Evolutionary conservation across 108 stramenopile species (phyloP), one percentile per base, ranked within the genome.

Genomic region (Nitzschia sp.): DNA sequence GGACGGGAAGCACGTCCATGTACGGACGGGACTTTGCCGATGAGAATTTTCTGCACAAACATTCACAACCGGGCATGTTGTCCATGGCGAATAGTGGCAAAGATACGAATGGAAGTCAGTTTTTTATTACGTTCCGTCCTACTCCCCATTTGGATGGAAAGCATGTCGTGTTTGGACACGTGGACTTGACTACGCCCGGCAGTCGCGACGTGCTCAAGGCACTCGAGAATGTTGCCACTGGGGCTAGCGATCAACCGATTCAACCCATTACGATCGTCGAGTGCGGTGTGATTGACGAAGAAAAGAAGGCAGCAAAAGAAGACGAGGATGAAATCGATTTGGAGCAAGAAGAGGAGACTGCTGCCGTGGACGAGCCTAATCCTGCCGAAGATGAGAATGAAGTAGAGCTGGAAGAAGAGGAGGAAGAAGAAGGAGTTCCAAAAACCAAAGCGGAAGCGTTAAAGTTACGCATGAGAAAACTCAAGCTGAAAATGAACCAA

Each of bases 161-260:
- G 79, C 94, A 96, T 83, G 89, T 93, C 11, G 97, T 98, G 18
- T 98, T 98, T 75, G 97, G 97, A 1, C 68, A 70, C 60, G 94
- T 97, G 1, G 81, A 85, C 57, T 81, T 90, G 59, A 73, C 67
- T 6, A 91, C 89, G 18, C 83, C 76, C 24, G 83, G 87, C 36
- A 91, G 93, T 57, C 74, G 77, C 31, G 82, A 58, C 6, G 79
- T 89, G 0, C 72, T 98, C 65, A 72, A 89, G 24, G 54, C 42
- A 26, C 72, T 98, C 59, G 98, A 98, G 77, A 72, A 71, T 51
- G 87, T 96, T 2, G 49, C 46, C 30, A 87, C 81, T 0, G 88
- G 74, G 45, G 68, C 46, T 19, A 77, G 71, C 33, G 81, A 87
- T 75, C 66, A 69, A 59, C 88, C 89, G 0, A 9, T 76, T 38